Evolutionary conservation across 2,329 filamentous ascomycete species (phyloP).

Genomic region (Tolypocladium ophioglossoides): DNA sequence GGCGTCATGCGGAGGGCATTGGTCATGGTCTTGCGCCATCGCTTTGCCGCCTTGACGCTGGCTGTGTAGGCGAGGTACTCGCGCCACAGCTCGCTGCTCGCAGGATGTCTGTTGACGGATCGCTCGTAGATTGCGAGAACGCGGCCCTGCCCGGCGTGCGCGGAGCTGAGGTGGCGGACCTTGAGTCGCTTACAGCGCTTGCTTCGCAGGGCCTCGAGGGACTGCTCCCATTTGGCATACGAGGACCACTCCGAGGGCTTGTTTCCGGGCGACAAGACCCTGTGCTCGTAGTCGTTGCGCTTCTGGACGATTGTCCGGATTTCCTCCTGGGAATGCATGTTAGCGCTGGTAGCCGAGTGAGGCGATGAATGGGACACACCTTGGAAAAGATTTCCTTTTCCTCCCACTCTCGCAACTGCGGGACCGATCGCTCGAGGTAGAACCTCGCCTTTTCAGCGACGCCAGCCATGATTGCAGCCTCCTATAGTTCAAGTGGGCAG

Average conservation of each 20-base stretch:
- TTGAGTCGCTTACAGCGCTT: slow-evolving; percentile 77
- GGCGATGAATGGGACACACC: slow-evolving; percentile 31
- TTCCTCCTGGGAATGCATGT: slow-evolving; percentile 55
- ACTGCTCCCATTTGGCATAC: slow-evolving; percentile 66
- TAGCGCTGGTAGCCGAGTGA: slow-evolving; percentile 1
- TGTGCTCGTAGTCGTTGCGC: slow-evolving; percentile 88
- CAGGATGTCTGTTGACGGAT: slow-evolving; percentile 73
- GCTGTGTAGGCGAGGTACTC: slow-evolving; percentile 79
- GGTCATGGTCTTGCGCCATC: slow-evolving; percentile 54
- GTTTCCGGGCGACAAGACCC: slow-evolving; percentile 71
- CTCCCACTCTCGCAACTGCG: slow-evolving; percentile 86
- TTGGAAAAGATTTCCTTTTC: slow-evolving; percentile 83
- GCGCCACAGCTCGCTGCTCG: slow-evolving; percentile 73
- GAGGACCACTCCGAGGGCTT: slow-evolving; percentile 69
- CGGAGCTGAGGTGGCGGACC: slow-evolving; percentile 54
- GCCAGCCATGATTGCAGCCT: slow-evolving; percentile 53
- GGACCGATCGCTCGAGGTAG: slow-evolving; percentile 84
- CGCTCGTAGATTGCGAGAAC: slow-evolving; percentile 87
- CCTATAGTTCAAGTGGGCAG: not conserved
- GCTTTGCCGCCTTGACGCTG: slow-evolving; percentile 53
- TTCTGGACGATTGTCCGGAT: slow-evolving; percentile 83
- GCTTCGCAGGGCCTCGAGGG: slow-evolving; percentile 62
- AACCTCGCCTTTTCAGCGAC: slow-evolving; percentile 91
- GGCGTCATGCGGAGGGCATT: slow-evolving; percentile 77
- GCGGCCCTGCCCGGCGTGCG: slow-evolving; percentile 65